These are phyloP conservation scores for Pulveroboletus sp. DNA, from an alignment of 768 basidiomycete species.

Conservation along the genomic window DNA sequence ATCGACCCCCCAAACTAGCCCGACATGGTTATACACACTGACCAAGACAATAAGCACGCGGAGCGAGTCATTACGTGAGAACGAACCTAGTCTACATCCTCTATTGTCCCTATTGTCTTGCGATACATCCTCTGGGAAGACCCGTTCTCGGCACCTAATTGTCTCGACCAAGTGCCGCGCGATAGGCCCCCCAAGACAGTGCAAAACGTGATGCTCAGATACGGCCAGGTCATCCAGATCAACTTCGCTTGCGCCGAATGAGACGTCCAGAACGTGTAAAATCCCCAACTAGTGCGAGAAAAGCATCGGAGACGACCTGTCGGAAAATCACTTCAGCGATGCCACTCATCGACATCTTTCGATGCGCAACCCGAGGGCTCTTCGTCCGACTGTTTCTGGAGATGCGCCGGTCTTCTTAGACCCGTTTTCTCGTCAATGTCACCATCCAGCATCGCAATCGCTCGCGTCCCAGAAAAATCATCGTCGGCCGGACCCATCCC, in stretches of 20 bases:
- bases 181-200: slow-evolving; percentile 25
- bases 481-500: slow-evolving; percentile 34
- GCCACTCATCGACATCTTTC: slow-evolving; percentile 3
- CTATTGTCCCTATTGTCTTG: slow-evolving; percentile 29
- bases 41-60: slow-evolving; percentile 26
- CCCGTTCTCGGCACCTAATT: not conserved
- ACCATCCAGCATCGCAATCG: slow-evolving; percentile 32
- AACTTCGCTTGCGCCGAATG: not conserved
- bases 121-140: slow-evolving; percentile 1
- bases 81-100: slow-evolving; percentile 12
- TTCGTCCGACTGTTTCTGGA: slow-evolving; percentile 9
- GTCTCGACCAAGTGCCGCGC: not conserved
- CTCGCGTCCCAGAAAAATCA: slow-evolving; percentile 36
- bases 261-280: slow-evolving; percentile 36
- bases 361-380: not conserved
- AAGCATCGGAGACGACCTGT: slow-evolving; percentile 35
- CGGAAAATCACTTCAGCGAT: slow-evolving; percentile 15
- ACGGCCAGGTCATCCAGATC: slow-evolving; percentile 27
- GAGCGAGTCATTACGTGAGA: slow-evolving; percentile 6
- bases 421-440: not conserved
- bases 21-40: not conserved
- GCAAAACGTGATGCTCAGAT: slow-evolving; percentile 36
- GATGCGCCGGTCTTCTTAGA: not conserved
- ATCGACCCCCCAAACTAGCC: slow-evolving; percentile 5
- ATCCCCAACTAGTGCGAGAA: slow-evolving; percentile 36